Evolutionary conservation across 257 asterid genomes (phyloP).

Genomic region (Solanum chiquidenum): DNA sequence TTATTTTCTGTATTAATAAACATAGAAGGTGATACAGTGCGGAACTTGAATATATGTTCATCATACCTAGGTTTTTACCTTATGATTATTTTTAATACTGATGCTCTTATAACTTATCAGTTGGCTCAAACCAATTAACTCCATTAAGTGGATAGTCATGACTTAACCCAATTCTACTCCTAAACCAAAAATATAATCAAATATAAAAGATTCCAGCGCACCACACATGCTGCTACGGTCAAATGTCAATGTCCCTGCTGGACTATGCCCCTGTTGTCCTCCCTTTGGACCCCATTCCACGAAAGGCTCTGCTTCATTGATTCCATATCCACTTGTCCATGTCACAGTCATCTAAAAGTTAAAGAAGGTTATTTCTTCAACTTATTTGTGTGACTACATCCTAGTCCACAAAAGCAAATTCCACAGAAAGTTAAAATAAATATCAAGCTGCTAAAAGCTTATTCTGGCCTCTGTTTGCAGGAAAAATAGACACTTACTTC

Average conservation of each 20-base stretch:
- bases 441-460: background rate
- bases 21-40: background rate
- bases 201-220: slow-evolving; percentile 16
- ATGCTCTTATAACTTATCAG: background rate
- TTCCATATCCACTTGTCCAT: slow-evolving; percentile 87
- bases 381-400: background rate
- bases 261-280: slow-evolving; percentile 38
- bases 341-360: slow-evolving; percentile 79
- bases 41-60: background rate
- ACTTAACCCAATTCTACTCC: background rate
- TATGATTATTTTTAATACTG: background rate
- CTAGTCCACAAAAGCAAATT: background rate
- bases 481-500: slow-evolving; percentile 43
- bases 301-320: slow-evolving; percentile 55
- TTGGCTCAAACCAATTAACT: background rate
- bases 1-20: background rate
- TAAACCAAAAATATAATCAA: background rate
- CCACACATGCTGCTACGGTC: slow-evolving; percentile 86
- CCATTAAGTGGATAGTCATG: background rate
- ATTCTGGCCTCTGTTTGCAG: background rate
- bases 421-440: background rate
- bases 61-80: background rate
- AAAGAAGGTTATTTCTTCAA: background rate
- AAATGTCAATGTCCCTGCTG: slow-evolving; percentile 79
- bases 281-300: slow-evolving; percentile 83